Base-by-base conservation (phyloP, 2,329 filamentous ascomycete species). In the Diatrype stigma region DNA sequence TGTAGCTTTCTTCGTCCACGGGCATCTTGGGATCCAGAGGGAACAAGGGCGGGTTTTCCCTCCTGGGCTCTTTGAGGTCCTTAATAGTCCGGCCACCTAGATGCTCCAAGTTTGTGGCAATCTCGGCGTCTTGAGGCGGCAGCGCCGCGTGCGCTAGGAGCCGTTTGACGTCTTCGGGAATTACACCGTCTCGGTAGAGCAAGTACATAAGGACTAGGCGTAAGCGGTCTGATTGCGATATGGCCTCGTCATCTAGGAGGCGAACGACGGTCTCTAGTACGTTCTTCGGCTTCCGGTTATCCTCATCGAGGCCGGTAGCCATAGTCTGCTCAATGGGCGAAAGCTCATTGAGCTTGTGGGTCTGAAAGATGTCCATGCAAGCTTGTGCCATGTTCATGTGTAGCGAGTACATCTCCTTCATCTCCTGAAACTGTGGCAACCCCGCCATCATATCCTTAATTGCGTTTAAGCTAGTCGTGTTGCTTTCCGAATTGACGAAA, bases 401-500 rank as follows among this genome's bases (percentile, higher is more conserved):
- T 49, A 99, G 75, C 0, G 92, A 94, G 69, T 97, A 99, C 2
- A 90, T 86, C 65, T 96, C 90, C 69, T 97, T 96, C 78, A 94
- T 90, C 69, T 95, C 88, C 63, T 96, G 90, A 64, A 96, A 99
- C 64, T 97, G 90, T 12, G 92, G 91, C 52, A 99, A 73, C 8
- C 92, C 93, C 14, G 90, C 94, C 73, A 99, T 75, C 94, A 99
- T 99, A 70, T 96, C 92, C 64, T 94, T 90, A 70, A 99, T 96
- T 23, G 89, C 87, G 70, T 92, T 96, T 50, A 99, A 76, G 65
- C 83, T 95, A 38, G 86, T 86, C 30, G 85, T 80, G 51, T 87
- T 82, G 56, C 80, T 80, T 55, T 81, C 76, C 64, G 84, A 79
- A 56, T 94, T 86, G 12, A 90, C 89, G 64, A 97, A 97, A 65